Evolutionary conservation across 768 basidiomycete species (phyloP).

Genomic region (Podaxis sp.): DNA sequence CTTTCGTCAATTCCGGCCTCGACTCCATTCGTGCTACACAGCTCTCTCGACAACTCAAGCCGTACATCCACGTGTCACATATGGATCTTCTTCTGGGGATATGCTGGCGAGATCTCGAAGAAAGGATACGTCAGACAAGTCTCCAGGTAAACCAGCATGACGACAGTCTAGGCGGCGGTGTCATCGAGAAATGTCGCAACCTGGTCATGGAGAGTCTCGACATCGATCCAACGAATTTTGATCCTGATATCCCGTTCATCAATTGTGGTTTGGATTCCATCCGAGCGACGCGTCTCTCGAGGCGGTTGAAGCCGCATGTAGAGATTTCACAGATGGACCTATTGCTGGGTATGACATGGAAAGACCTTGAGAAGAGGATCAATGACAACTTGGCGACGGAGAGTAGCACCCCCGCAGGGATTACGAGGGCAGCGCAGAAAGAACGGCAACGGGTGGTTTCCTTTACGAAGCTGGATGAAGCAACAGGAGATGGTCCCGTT

Average conservation of each 20-base stretch:
- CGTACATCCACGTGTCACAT: conserved; percentile 30
- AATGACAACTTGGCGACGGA: background rate
- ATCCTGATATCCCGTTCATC: conserved; percentile 37
- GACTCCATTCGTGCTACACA: conserved; percentile 40
- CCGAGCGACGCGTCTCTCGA: conserved; percentile 34
- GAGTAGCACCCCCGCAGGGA: background rate
- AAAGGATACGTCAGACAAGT: background rate
- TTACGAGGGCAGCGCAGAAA: background rate
- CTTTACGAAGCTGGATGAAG: conserved; percentile 5
- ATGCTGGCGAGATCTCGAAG: background rate
- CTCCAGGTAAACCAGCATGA: background rate
- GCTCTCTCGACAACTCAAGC: conserved; percentile 32
- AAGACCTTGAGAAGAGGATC: background rate
- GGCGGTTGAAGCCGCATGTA: conserved; percentile 29
- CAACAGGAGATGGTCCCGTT: background rate
- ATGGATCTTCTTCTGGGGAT: conserved; percentile 31
- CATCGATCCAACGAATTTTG: conserved; percentile 34
- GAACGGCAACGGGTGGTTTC: background rate
- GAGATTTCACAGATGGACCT: conserved; percentile 36
- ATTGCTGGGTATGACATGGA: conserved; percentile 18
- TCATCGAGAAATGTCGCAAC: background rate
- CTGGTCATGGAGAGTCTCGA: conserved; percentile 21
- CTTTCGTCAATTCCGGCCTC: conserved; percentile 41
- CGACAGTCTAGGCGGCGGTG: background rate
- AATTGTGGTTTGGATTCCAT: conserved; percentile 45